phyloP scores from a whole-genome alignment of 148 eudicot genomes.

The Cornus suecica region DNA sequence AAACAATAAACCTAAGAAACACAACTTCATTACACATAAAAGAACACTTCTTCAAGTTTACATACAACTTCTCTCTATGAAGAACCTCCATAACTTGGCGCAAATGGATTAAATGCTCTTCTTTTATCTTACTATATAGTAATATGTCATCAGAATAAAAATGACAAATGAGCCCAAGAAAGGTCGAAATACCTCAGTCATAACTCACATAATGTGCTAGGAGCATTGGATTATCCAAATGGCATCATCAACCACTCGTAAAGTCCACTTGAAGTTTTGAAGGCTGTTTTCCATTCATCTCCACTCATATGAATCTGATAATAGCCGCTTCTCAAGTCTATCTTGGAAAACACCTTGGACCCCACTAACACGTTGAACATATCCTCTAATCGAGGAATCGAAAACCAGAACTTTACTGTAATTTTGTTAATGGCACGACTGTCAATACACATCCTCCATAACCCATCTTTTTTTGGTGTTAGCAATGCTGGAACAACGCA shows the following conservation, averaged over 20 bases:
- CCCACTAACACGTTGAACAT: no score
- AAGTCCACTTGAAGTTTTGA: neutral
- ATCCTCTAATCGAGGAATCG: no score
- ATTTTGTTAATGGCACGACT: no score
- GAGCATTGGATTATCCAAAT: neutral
- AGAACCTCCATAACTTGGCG: no score
- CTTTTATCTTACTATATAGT: neutral
- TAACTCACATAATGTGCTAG: neutral
- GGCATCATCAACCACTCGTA: neutral
- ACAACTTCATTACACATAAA: neutral
- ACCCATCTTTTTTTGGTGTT: neutral
- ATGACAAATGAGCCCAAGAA: no score
- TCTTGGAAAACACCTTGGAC: slow-evolving; percentile 6
- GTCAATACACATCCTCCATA: neutral
- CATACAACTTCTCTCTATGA: neutral
- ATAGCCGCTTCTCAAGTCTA: slow-evolving; percentile 1
- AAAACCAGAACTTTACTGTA: no score
- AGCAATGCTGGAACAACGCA: neutral
- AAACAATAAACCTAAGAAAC: no score
- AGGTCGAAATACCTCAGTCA: no score
- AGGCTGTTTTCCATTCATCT: neutral
- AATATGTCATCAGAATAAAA: neutral
- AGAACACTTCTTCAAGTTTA: neutral
- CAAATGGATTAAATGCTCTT: neutral
- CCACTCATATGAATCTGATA: neutral